These are phyloP conservation scores for Potentilla sterilis DNA, from an alignment of 306 rosid species.

Conservation along the genomic window DNA sequence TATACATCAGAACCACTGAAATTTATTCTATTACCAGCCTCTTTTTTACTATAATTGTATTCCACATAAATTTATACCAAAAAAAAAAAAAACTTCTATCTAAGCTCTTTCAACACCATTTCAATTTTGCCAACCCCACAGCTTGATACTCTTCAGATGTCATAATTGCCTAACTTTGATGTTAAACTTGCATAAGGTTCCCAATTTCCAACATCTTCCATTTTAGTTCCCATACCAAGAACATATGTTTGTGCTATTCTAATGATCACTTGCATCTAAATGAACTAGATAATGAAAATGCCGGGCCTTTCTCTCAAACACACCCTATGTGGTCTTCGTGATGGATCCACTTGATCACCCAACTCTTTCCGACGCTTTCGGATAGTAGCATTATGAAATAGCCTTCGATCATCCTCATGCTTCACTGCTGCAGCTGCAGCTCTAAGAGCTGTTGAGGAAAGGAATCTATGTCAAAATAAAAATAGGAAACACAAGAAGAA, in stretches of 20 bases:
- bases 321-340: conserved; percentile 83
- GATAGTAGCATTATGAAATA: conserved; percentile 84
- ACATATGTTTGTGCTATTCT: conserved; percentile 10
- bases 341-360: conserved; percentile 76
- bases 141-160: neutral
- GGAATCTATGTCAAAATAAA: conserved; percentile 19
- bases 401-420: conserved; percentile 85
- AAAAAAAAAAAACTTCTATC: neutral
- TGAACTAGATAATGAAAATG: neutral
- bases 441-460: conserved; percentile 71
- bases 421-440: conserved; percentile 96
- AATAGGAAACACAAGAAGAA: conserved; percentile 8
- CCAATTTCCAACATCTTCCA: neutral
- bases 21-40: neutral
- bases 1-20: conserved; percentile 12
- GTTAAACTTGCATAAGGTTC: neutral
- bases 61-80: neutral
- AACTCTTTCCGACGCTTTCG: conserved; percentile 92
- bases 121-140: neutral
- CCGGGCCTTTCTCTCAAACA: conserved; percentile 20
- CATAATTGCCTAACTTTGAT: neutral
- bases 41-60: neutral
- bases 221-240: neutral
- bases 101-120: neutral
- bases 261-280: conserved; percentile 12